A percentile compares a stretch with the other conserved stretches of the same genome.
These are phyloP conservation scores for Eragrostis nindensis DNA, from an alignment of 176 grass and related monocot species.

Conservation along the genomic window DNA sequence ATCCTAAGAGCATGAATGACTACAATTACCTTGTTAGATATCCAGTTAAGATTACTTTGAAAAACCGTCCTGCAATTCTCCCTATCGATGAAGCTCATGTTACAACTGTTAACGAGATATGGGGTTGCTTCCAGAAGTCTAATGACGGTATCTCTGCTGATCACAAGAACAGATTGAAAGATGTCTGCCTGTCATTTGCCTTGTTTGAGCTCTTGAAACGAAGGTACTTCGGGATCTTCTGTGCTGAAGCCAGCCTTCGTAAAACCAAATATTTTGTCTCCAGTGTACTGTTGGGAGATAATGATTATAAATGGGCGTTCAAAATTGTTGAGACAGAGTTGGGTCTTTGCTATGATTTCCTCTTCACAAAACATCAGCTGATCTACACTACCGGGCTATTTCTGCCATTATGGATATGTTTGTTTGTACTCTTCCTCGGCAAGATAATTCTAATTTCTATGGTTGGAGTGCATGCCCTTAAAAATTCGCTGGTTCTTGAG, in stretches of 20 bases:
- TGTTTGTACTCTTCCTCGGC: neutral
- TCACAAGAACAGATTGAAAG: neutral
- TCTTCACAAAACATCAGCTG: neutral
- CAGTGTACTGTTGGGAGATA: neutral
- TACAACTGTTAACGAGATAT: neutral
- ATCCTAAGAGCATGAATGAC: too few relatives aligned
- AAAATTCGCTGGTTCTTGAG: neutral
- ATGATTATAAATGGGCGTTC: neutral
- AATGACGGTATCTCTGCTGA: too few relatives aligned
- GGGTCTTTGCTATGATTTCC: conserved; percentile 21
- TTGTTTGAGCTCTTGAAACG: neutral
- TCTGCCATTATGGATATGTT: accelerated
- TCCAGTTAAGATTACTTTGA: accelerated
- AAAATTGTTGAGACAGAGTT: conserved; percentile 13
- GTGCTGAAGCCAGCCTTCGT: neutral
- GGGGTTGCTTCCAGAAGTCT: neutral
- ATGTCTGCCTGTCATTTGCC: neutral
- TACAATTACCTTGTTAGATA: neutral
- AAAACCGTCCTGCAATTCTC: too few relatives aligned
- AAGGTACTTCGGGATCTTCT: neutral
- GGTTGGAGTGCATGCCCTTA: neutral
- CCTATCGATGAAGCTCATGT: too few relatives aligned
- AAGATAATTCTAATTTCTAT: neutral
- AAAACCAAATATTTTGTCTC: neutral
- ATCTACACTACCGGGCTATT: neutral